Conservation (phyloP, 768 basidiomycete species). For the Tricholoma saponaceum region DNA sequence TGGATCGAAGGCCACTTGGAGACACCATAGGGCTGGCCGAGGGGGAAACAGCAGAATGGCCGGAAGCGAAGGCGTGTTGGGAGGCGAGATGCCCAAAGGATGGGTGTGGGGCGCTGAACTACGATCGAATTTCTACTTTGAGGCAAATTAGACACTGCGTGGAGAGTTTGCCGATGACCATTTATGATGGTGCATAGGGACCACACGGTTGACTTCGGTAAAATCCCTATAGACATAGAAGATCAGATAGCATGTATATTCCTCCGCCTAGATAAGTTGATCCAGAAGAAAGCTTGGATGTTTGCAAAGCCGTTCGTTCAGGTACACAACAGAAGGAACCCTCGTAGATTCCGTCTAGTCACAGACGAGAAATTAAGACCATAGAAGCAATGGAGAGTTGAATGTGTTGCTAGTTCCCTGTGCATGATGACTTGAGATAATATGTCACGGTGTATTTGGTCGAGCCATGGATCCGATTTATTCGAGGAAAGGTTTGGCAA, state of each 20-base stretch:
- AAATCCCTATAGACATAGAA: not conserved
- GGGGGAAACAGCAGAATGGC: slow-evolving; percentile 51
- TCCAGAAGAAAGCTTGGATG: not conserved
- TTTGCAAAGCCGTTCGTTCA: too few species aligned
- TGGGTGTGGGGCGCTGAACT: slow-evolving; percentile 51
- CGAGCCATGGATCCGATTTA: too few species aligned
- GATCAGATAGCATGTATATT: not conserved
- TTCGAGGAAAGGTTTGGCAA: too few species aligned
- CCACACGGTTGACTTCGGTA: not conserved
- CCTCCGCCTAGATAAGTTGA: not conserved
- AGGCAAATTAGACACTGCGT: slow-evolving; percentile 56
- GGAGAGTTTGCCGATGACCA: slow-evolving; percentile 41
- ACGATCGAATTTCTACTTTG: slow-evolving; percentile 55
- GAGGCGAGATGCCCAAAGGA: slow-evolving; percentile 47
- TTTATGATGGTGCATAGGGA: slow-evolving; percentile 20
- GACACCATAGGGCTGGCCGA: slow-evolving; percentile 42
- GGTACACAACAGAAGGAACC: too few species aligned
- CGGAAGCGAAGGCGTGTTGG: slow-evolving; percentile 60
- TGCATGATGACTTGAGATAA: too few species aligned
- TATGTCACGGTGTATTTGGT: too few species aligned
- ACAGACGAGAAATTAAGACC: too few species aligned
- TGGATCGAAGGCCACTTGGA: slow-evolving; percentile 56
- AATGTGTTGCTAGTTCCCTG: too few species aligned
- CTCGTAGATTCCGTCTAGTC: too few species aligned
- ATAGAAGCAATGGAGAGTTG: too few species aligned